Base-by-base conservation (phyloP, 768 basidiomycete genomes). In the Termitomyces sp. region DNA sequence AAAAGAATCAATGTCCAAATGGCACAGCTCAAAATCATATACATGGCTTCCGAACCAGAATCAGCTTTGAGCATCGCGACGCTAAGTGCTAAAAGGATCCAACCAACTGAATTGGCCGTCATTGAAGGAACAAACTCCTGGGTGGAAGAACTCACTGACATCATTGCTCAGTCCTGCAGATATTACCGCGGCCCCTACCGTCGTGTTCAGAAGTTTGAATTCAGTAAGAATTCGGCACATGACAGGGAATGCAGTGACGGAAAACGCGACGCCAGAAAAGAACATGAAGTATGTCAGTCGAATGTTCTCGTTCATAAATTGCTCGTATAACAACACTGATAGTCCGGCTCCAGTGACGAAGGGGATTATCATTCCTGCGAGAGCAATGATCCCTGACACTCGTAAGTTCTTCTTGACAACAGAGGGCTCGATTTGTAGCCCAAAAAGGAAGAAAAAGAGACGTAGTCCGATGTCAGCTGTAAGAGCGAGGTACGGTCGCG, bases 51-150 rank as follows among this genome's bases (percentile, higher is more conserved):
- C 1, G 94, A 75, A 2, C 93, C 94, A 0, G 86, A 83, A 4
- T 86, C 86, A 0, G 94, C 91, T 63, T 96, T 96, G 48, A 95
- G 93, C n/a, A 98, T 84, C 0, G 96, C 95, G 9, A 98, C 89
- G 49, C 89, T 91, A 36, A 99, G 79, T 0, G 95, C 95, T 7
- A 98, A 82, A 2, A 98, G 77, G 1, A 83, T 83, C 96, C 95
- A 97, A 3, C 91, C 92, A 53, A 92, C 77, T 82, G n/a, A 37
- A 31, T 55, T 3, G 37, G 50, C 45, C 46, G 0, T 12, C 11
- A 34, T 32, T 29, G 37, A 15, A 37, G 43, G n/a, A 17, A 17
- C 38, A 37, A 15, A 3, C 34, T 9, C 15, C 40, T 25, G 12
- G 32, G 37, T 8, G 31, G 15, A 42, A 46, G 32, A 43, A 72